Evolutionary conservation across 2,329 filamentous ascomycete species (phyloP).

Genomic region (Exophiala spinifera): DNA sequence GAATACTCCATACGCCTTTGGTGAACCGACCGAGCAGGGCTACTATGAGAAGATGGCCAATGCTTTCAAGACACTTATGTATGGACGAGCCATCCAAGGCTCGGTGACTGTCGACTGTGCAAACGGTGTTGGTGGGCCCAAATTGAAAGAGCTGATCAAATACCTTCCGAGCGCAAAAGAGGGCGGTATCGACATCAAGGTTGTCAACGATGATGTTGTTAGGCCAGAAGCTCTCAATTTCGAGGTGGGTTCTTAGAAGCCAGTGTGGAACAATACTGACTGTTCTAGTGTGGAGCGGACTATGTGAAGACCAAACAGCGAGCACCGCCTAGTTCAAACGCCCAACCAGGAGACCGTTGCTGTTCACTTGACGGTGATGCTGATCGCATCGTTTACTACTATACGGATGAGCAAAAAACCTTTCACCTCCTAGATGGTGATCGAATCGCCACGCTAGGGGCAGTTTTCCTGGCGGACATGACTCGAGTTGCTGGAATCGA

Average conservation of each 20-base stretch:
- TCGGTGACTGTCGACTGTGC: slow-evolving; percentile 86
- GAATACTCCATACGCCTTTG: slow-evolving; percentile 81
- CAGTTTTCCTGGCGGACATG: slow-evolving; percentile 89
- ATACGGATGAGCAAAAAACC: slow-evolving; percentile 72
- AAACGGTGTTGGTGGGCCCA: slow-evolving; percentile 93
- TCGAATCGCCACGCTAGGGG: slow-evolving; percentile 90
- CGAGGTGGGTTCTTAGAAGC: slow-evolving; percentile 57
- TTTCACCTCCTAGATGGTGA: slow-evolving; percentile 96
- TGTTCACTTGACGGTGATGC: slow-evolving; percentile 94
- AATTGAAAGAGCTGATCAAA: slow-evolving; percentile 82
- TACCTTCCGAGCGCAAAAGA: slow-evolving; percentile 66
- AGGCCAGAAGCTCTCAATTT: slow-evolving; percentile 85
- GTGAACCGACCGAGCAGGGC: slow-evolving; percentile 80
- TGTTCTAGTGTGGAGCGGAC: slow-evolving; percentile 78
- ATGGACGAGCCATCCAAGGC: slow-evolving; percentile 70
- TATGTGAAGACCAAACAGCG: slow-evolving; percentile 97
- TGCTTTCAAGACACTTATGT: slow-evolving; percentile 81
- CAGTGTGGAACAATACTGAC: slow-evolving; percentile 19
- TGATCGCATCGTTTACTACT: slow-evolving; percentile 94
- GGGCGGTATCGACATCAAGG: slow-evolving; percentile 72
- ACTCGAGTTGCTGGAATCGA: slow-evolving; percentile 74
- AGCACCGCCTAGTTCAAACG: slow-evolving; percentile 78
- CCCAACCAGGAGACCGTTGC: slow-evolving; percentile 70
- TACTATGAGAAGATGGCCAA: slow-evolving; percentile 91
- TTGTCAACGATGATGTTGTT: slow-evolving; percentile 90